Percentiles rank a stretch among this genome's conserved stretches.
Evolutionary conservation across 1,139 yeast species (phyloP).

Genomic region (Lodderomyces margitis): DNA sequence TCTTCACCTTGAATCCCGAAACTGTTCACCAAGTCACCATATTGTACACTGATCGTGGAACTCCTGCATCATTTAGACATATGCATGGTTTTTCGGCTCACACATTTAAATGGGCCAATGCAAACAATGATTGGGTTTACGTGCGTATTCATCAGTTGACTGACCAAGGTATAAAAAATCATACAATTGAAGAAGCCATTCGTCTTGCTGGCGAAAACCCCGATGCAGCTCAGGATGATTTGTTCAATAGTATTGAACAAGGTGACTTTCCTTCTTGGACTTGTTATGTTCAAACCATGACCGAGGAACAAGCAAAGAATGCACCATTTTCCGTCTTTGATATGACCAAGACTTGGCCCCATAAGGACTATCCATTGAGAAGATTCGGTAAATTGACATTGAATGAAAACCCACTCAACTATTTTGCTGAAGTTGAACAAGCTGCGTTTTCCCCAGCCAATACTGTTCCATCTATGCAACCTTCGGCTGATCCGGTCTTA

Average conservation of each 20-base stretch:
- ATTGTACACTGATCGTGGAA: constrained; percentile 66
- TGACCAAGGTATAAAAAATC: constrained; percentile 59
- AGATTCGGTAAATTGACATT: constrained; percentile 67
- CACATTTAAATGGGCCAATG: constrained; percentile 65
- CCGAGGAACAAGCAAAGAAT: constrained; percentile 58
- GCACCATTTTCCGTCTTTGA: constrained; percentile 66
- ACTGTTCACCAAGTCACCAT: constrained; percentile 62
- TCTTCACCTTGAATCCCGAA: constrained; percentile 59
- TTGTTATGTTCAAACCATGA: constrained; percentile 64
- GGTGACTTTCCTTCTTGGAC: constrained; percentile 66
- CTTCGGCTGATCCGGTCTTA: constrained; percentile 84
- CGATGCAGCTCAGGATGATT: constrained; percentile 62
- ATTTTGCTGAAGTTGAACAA: constrained; percentile 80
- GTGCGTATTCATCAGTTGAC: constrained; percentile 62
- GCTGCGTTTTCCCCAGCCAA: constrained; percentile 83
- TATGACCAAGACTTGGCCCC: constrained; percentile 80
- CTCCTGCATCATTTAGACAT: constrained; percentile 61
- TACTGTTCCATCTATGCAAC: constrained; percentile 80
- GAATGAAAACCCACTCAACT: constrained; percentile 72
- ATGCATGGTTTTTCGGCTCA: constrained; percentile 76
- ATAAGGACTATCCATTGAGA: constrained; percentile 70
- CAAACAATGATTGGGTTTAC: constrained; percentile 63
- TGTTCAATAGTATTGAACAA: constrained; percentile 57
- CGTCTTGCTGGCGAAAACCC: constrained; percentile 60
- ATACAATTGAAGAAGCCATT: constrained; percentile 58